These are phyloP conservation scores for Tanozyma kutaoensis DNA, from an alignment of 805 yeast genomes.

Conservation along the genomic window DNA sequence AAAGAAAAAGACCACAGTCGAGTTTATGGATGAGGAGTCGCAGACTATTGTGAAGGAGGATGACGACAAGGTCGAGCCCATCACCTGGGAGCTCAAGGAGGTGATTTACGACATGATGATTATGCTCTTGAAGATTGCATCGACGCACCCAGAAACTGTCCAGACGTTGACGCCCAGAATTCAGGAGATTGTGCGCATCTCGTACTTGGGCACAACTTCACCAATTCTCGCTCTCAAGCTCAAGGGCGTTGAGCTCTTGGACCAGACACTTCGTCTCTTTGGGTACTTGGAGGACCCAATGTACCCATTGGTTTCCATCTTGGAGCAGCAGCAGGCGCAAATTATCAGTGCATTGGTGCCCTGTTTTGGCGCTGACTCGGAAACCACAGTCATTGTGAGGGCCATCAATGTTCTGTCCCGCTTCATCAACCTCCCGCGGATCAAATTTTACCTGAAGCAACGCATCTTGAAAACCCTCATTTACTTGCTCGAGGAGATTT, in stretches of 20 bases:
- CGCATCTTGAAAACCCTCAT: conserved; percentile 51
- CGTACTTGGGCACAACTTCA: conserved; percentile 74
- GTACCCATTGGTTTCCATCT: conserved; percentile 52
- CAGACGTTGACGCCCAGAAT: conserved; percentile 30
- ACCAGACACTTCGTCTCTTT: conserved; percentile 45
- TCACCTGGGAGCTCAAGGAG: conserved; percentile 42
- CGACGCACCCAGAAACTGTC: conserved; percentile 15
- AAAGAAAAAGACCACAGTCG: conserved; percentile 17
- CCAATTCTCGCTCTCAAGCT: conserved; percentile 46
- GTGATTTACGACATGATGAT: conserved; percentile 34
- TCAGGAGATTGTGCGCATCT: conserved; percentile 58
- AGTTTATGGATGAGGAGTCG: conserved; percentile 28
- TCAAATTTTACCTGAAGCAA: conserved; percentile 30
- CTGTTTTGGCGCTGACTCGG: conserved; percentile 63
- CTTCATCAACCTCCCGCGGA: conserved; percentile 38
- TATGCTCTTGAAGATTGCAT: conserved; percentile 26
- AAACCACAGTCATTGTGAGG: conserved; percentile 57
- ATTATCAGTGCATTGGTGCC: conserved; percentile 83
- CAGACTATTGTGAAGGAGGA: conserved; percentile 23
- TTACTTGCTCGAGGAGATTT: conserved; percentile 49
- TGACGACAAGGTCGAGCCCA: conserved; percentile 31
- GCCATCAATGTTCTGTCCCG: conserved; percentile 73
- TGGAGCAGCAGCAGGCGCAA: conserved; percentile 93
- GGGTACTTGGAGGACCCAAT: conserved; percentile 58
- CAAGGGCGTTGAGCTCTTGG: conserved; percentile 54